Evolutionary conservation across 257 asterid genomes (phyloP), one percentile per base, ranked within the genome.

Genomic region (Capsicum pubescens): DNA sequence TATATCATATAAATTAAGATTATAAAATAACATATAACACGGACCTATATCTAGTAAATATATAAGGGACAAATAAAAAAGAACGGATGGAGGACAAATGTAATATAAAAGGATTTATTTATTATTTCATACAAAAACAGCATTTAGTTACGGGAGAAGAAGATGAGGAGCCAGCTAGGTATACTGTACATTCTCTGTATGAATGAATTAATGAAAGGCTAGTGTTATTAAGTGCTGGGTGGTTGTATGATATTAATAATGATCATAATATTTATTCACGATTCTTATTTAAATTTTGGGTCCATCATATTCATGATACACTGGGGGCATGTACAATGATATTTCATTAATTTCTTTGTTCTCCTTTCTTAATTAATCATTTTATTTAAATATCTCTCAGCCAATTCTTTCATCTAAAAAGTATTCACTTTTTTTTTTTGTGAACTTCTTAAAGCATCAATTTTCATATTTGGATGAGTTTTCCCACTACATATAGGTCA

Each of bases 211-310:
- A 69, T 69, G 52, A 69, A 76, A 63, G 21, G 42, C 17, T 14
- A 78, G n/a, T 42, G 17, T 32, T 77, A 82, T 76, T 82, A 67
- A 86, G 88, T 84, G 84, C 83, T 36, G 68, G 92, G 92, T 87
- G 76, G 91, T 86, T 90, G 93, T 61, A 61, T 67, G 89, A 86
- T 85, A 74, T 90, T 35, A 35, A 66, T 83, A 69, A 69, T 89
- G 88, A 84, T 80, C 58, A 87, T 35, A 66, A 35, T 66, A 12
- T 89, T 89, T 79, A 14, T 15, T 39, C 5, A 39, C 44, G 11
- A 63, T 26, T 5, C 5, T 69, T 82, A 86, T 68, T 87, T 54
- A 84, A 83, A 83, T 69, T 59, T 83, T 84, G 90, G 92, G 91
- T 52, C 93, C 93, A 76, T 74, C 15, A 57, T 70, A 70, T 70